Conservation (phyloP, 2,329 filamentous ascomycete species). For the Amauroascus verrucosus region DNA sequence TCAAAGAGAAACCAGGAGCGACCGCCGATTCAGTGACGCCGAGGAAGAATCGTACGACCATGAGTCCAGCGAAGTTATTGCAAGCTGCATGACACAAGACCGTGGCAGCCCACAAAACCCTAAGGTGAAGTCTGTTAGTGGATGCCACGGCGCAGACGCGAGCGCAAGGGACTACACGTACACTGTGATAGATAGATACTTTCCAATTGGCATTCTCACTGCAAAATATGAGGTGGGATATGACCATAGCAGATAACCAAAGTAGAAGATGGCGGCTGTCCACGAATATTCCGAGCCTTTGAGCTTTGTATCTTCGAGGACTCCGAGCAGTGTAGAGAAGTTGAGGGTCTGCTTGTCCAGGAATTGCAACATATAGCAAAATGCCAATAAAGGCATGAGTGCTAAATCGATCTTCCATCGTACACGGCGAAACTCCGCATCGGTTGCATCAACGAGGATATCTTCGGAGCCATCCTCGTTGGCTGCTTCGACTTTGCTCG, state of each 20-base stretch:
- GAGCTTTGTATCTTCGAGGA: slow-evolving; percentile 48
- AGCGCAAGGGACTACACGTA: neutral
- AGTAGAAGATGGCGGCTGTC: slow-evolving; percentile 47
- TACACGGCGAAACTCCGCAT: neutral
- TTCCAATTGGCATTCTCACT: slow-evolving; percentile 44
- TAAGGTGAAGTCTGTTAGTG: slow-evolving; percentile 20
- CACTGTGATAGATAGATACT: slow-evolving; percentile 12
- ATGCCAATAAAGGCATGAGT: neutral
- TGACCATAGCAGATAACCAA: slow-evolving; percentile 46
- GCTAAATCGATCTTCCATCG: neutral
- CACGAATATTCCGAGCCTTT: slow-evolving; percentile 50
- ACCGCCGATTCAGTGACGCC: slow-evolving; percentile 49
- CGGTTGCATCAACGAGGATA: neutral
- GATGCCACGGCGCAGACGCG: neutral
- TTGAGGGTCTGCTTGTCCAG: slow-evolving; percentile 44
- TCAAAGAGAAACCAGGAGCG: slow-evolving; percentile 53
- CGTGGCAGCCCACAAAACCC: slow-evolving; percentile 30
- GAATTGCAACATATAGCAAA: neutral
- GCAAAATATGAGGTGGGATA: slow-evolving; percentile 46
- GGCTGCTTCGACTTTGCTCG: neutral
- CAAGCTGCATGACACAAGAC: slow-evolving; percentile 46
- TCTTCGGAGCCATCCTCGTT: neutral
- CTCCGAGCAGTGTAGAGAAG: slow-evolving; percentile 56
- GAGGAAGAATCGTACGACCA: slow-evolving; percentile 47
- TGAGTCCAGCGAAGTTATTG: slow-evolving; percentile 46